Evolutionary conservation across 2,329 filamentous ascomycete genomes (phyloP).

Genomic region (Cytospora piceicola): DNA sequence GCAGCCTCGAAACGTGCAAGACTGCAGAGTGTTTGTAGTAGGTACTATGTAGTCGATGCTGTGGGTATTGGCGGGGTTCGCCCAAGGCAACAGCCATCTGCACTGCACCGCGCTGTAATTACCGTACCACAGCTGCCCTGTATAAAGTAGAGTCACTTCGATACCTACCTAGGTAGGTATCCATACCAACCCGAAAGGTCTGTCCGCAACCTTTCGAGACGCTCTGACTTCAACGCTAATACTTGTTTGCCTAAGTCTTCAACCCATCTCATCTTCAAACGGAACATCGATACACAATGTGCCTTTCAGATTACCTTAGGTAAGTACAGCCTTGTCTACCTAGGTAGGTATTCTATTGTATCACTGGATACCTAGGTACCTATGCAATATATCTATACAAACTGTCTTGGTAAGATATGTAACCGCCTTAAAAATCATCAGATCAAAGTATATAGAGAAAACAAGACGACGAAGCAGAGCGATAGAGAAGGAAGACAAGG

Average conservation of each 20-base stretch:
- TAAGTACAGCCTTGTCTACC: no score
- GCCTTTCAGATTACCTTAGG: no score
- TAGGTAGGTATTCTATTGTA: no score
- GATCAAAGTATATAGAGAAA: background rate
- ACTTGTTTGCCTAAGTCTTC: background rate
- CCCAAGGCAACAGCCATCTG: background rate
- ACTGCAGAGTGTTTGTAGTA: background rate
- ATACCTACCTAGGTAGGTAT: no score
- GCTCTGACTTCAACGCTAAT: background rate
- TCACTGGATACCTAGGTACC: no score
- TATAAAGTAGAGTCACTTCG: background rate
- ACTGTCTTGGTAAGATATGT: background rate
- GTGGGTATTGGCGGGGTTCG: background rate
- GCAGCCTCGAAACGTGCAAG: background rate
- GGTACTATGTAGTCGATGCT: no score
- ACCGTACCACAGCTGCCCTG: background rate
- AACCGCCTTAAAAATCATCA: background rate
- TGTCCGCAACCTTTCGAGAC: background rate
- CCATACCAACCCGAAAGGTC: no score
- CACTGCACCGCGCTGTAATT: background rate
- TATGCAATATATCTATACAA: background rate
- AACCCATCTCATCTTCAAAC: background rate
- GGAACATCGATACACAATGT: no score
- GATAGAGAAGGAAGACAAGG: background rate
- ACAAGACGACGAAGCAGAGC: background rate